Evolutionary conservation across 2,329 filamentous ascomycete genomes (phyloP), one percentile per base, ranked within the genome.

Genomic region (Ophiostoma montium): DNA sequence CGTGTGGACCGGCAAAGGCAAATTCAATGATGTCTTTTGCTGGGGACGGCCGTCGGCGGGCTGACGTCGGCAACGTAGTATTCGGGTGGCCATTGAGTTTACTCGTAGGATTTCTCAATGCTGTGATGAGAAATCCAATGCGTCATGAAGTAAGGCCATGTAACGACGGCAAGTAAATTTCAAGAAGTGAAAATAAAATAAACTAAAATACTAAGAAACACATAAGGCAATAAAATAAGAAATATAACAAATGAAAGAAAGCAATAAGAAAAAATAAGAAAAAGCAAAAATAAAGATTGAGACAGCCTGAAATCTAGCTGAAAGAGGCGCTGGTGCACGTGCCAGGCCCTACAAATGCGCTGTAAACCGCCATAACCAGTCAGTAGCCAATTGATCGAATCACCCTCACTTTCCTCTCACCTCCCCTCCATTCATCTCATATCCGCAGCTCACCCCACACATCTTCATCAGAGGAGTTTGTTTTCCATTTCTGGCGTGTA

Each of bases 221-320:
- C 15, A 33, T n/a, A n/a, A 27, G 23, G 8, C 23, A 27, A 27
- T 27, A 27, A 27, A 27, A 27, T 6, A 49, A 27, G 39, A 32
- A 35, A 48, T 19, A 44, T 16, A 33, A 21, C 13, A 13, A 27
- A 49, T 5, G 48, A 52, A 46, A 47, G 21, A 38, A 49, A 53
- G 52, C 2, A 27, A 41, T 5, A 27, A 23, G 23, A 6, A 39
- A 21, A 39, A 39, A 39, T 5, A 21, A 19, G 21, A 13, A 2
- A n/a, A 21, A 39, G 18, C 21, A 15, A 6, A 13, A 9, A 15
- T 9, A 39, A 13, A 21, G 35, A n/a, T 18, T 19, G 35, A 38
- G 11, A 38, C 8, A 38, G 18, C 10, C 19, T 21, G 21, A 39
- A 13, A 19, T 19, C 21, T 8, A 4, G 23, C 23, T 27, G 23